phyloP scores from a whole-genome alignment of 192 early-diverging fungal species.

The Coemansia sp. region DNA sequence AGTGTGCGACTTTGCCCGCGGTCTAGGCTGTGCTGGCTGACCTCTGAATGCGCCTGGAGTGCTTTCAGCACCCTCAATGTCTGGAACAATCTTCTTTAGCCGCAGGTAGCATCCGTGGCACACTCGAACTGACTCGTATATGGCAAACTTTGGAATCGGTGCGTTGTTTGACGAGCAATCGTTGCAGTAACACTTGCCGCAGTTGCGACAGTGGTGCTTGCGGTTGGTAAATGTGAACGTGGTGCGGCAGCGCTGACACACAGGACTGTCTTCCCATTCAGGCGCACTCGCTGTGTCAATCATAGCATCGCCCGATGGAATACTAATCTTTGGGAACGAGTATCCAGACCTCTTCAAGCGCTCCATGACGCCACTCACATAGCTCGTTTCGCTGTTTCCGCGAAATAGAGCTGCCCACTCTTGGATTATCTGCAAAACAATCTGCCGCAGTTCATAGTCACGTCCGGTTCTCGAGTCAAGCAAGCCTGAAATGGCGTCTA shows the following conservation, averaged over 20 bases:
- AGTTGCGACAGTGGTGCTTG: constrained; percentile 98
- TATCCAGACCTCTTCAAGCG: constrained; percentile 71
- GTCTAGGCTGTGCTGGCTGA: constrained; percentile 2
- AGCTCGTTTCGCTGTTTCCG: constrained; percentile 73
- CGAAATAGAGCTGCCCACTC: constrained; percentile 86
- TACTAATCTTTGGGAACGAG: constrained; percentile 70
- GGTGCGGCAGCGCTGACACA: constrained; percentile 92
- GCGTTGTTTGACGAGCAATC: constrained; percentile 88
- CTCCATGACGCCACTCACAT: constrained; percentile 78
- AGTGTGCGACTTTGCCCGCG: constrained; percentile 9
- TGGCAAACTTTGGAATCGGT: constrained; percentile 81
- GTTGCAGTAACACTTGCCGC: constrained; percentile 90
- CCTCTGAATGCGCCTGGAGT: constrained; percentile 9
- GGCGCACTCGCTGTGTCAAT: constrained; percentile 91
- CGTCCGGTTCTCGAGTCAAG: constrained; percentile 53
- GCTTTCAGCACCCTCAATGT: constrained; percentile 16
- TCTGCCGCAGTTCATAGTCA: constrained; percentile 74
- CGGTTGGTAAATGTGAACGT: constrained; percentile 91
- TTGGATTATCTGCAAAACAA: constrained; percentile 78
- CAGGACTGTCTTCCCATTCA: constrained; percentile 92
- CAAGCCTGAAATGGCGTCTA: constrained; percentile 75
- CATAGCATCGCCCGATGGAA: constrained; percentile 62
- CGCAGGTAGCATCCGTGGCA: constrained; percentile 92
- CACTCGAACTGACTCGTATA: constrained; percentile 88
- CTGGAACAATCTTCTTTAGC: constrained; percentile 58